phyloP scores from a whole-genome alignment of 139 green algal genomes.

The Tetradesmus obliquus region DNA sequence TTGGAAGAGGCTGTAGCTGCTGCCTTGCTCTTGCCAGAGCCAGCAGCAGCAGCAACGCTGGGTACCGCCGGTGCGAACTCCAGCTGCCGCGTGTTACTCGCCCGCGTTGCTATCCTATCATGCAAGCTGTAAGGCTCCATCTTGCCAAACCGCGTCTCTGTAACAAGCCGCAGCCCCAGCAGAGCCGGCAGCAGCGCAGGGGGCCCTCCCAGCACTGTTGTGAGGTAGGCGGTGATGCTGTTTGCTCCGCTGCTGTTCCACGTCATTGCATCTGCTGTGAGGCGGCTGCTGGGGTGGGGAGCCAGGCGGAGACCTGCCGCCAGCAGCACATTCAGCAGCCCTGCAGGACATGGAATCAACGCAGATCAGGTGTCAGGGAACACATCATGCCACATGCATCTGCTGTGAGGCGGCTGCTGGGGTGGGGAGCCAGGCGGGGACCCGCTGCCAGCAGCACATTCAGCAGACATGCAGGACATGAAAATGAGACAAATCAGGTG shows the following conservation, averaged over 20 bases:
- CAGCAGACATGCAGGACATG: constrained; percentile 4
- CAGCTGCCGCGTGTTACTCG: constrained; percentile 16
- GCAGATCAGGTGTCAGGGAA: too few relatives aligned
- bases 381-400: too few relatives aligned
- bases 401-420: neutral
- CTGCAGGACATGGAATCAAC: neutral
- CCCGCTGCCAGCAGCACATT: constrained; percentile 9
- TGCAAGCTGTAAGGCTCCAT: neutral
- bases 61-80: neutral
- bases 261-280: neutral
- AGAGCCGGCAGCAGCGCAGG: neutral
- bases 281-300: neutral
- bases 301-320: neutral
- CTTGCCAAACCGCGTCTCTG: constrained; percentile 16
- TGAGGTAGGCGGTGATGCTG: neutral
- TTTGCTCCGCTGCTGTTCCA: neutral
- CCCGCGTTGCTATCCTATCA: neutral
- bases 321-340: constrained; percentile 16
- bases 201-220: neutral
- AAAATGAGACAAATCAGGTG: too few relatives aligned
- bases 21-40: neutral
- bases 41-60: neutral
- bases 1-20: neutral
- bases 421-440: neutral
- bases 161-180: neutral